Percentiles rank a stretch among this genome's conserved stretches.
These are phyloP conservation scores for Claviceps cyperi DNA, from an alignment of 2,329 filamentous ascomycete species.

Conservation along the genomic window DNA sequence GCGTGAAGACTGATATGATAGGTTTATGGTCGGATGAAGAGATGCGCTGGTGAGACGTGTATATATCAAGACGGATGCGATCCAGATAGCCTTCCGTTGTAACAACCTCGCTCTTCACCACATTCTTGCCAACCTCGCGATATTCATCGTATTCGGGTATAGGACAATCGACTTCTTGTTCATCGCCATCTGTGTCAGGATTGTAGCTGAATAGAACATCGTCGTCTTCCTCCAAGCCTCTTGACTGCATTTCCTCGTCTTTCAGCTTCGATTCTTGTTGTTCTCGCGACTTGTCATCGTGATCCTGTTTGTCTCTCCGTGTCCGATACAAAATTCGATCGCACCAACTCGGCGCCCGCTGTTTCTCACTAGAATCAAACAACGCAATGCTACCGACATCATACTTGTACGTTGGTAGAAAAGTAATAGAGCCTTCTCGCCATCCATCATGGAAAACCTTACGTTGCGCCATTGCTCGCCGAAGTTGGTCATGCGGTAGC, in stretches of 20 bases:
- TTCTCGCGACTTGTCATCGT: conserved; percentile 49
- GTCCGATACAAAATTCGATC: conserved; percentile 85
- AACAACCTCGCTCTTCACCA: conserved; percentile 24
- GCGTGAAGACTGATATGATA: conserved; percentile 63
- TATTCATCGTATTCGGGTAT: conserved; percentile 47
- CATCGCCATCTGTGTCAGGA: conserved; percentile 56
- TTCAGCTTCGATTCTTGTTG: conserved; percentile 52
- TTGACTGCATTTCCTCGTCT: conserved; percentile 74
- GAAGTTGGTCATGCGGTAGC: conserved; percentile 78
- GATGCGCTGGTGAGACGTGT: conserved; percentile 78
- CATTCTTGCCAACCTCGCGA: conserved; percentile 30
- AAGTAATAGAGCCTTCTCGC: conserved; percentile 75
- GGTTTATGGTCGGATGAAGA: conserved; percentile 95
- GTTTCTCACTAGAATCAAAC: conserved; percentile 94
- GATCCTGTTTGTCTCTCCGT: conserved; percentile 50
- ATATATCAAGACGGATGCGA: conserved; percentile 45
- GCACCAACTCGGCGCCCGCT: conserved; percentile 87
- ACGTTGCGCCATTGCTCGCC: conserved; percentile 54
- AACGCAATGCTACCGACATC: conserved; percentile 84
- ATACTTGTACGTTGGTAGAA: conserved; percentile 94
- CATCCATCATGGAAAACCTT: conserved; percentile 85
- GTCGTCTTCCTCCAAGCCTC: conserved; percentile 64
- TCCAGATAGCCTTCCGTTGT: conserved; percentile 45
- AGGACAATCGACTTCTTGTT: conserved; percentile 15
- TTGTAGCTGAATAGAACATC: conserved; percentile 88